Evolutionary conservation across 2,329 filamentous ascomycete genomes (phyloP).

Genomic region (Fusarium equiseti): DNA sequence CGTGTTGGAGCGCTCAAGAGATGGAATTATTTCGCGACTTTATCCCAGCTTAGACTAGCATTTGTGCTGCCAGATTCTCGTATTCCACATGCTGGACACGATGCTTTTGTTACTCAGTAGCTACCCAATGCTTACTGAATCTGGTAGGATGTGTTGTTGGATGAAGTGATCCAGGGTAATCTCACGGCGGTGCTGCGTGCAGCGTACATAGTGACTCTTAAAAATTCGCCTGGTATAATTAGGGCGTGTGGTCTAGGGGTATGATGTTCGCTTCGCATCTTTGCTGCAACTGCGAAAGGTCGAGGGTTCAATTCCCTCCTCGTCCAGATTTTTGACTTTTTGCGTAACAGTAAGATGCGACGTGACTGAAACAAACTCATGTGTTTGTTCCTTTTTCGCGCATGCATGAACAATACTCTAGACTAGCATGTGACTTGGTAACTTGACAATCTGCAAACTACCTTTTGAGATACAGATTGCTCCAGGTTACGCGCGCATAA

Average conservation of each 20-base stretch:
- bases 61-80: neutral
- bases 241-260: constrained; percentile 33
- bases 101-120: fast-evolving
- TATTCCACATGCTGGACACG: neutral
- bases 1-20: neutral
- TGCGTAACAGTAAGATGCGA: neutral
- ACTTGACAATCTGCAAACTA: too few relatives aligned
- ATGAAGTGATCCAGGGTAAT: neutral
- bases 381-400: too few relatives aligned
- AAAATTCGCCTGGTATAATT: fast-evolving
- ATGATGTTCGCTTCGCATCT: constrained; percentile 32
- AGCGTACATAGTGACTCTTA: neutral
- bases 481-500: too few relatives aligned
- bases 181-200: neutral
- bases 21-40: neutral
- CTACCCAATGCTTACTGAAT: neutral
- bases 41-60: neutral
- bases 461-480: too few relatives aligned
- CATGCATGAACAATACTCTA: too few relatives aligned
- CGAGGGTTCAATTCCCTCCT: constrained; percentile 32
- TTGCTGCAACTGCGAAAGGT: constrained; percentile 26
- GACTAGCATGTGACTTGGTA: too few relatives aligned
- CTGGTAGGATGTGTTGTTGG: neutral
- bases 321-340: neutral
- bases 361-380: fast-evolving